Percentiles rank a stretch among this genome's conserved stretches.
These are phyloP conservation scores for Fonsecaea pedrosoi DNA, from an alignment of 2,329 filamentous ascomycete genomes.

Conservation along the genomic window DNA sequence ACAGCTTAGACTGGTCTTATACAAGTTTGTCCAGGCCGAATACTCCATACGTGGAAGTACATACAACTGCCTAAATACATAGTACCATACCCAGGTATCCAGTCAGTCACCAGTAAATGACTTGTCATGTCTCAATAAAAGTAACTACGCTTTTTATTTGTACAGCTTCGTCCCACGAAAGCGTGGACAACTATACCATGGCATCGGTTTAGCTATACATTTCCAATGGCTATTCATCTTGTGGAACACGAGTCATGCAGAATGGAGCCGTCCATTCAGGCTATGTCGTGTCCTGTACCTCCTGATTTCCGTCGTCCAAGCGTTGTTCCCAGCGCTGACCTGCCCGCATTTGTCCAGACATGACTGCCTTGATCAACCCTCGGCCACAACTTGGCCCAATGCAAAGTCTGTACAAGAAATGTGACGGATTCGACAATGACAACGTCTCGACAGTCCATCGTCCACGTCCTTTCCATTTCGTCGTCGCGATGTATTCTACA, in stretches of 20 bases:
- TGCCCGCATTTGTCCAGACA: neutral
- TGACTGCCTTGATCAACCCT: neutral
- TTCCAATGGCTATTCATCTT: neutral
- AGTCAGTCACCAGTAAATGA: neutral
- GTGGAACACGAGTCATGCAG: conserved; percentile 5
- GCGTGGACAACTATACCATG: neutral
- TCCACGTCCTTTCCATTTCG: conserved; percentile 16
- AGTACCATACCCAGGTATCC: neutral
- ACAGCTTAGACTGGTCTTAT: neutral
- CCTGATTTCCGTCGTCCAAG: conserved; percentile 3
- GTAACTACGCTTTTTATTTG: neutral
- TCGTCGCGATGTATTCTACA: conserved; percentile 26
- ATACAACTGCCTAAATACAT: neutral
- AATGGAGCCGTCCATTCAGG: neutral
- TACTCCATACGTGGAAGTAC: neutral
- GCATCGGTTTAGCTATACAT: conserved; percentile 1
- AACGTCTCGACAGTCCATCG: neutral
- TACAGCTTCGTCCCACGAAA: neutral
- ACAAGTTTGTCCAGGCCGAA: neutral
- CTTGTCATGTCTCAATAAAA: neutral
- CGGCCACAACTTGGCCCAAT: neutral
- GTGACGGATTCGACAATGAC: neutral
- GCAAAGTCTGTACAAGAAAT: conserved; percentile 17
- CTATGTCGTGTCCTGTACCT: neutral
- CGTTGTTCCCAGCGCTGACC: neutral